Evolutionary conservation across 2,329 filamentous ascomycete genomes (phyloP).

Genomic region (Byssothecium circinans): DNA sequence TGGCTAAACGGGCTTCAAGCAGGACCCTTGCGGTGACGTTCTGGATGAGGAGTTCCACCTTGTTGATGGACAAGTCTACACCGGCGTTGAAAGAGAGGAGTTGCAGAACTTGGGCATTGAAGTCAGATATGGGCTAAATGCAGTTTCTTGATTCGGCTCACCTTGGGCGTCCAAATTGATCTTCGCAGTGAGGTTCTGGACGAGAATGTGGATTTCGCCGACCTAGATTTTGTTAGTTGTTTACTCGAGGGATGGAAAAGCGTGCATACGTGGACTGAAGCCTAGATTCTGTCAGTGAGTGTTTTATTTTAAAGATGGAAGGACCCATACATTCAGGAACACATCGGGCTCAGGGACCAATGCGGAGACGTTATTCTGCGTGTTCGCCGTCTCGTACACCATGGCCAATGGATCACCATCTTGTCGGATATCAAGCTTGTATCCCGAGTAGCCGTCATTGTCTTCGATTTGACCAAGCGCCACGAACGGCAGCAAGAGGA

Average conservation of each 20-base stretch:
- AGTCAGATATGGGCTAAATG: too few species aligned
- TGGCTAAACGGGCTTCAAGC: slow-evolving; percentile 62
- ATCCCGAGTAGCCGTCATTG: slow-evolving; percentile 58
- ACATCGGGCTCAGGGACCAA: slow-evolving; percentile 58
- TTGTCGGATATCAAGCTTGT: slow-evolving; percentile 52
- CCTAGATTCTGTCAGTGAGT: slow-evolving; percentile 23
- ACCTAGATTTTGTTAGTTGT: too few species aligned
- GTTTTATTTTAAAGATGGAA: not conserved
- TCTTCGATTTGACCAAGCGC: slow-evolving; percentile 37
- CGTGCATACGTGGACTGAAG: slow-evolving; percentile 59
- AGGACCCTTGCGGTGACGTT: slow-evolving; percentile 61
- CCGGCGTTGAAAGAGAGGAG: slow-evolving; percentile 64
- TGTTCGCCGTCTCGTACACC: slow-evolving; percentile 58
- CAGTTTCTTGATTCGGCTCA: too few species aligned
- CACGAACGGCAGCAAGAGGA: slow-evolving; percentile 39
- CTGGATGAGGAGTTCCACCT: slow-evolving; percentile 59
- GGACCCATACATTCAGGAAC: slow-evolving; percentile 52
- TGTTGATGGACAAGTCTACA: slow-evolving; percentile 61
- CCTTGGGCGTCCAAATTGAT: slow-evolving; percentile 63
- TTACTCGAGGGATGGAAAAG: too few species aligned
- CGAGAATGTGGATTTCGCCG: slow-evolving; percentile 62
- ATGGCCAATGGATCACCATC: slow-evolving; percentile 55
- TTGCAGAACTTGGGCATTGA: slow-evolving; percentile 60
- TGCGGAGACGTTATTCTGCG: slow-evolving; percentile 47
- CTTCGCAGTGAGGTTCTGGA: slow-evolving; percentile 63